Base-by-base conservation (phyloP, 2,329 filamentous ascomycete species). In the Epichloe hybrida region DNA sequence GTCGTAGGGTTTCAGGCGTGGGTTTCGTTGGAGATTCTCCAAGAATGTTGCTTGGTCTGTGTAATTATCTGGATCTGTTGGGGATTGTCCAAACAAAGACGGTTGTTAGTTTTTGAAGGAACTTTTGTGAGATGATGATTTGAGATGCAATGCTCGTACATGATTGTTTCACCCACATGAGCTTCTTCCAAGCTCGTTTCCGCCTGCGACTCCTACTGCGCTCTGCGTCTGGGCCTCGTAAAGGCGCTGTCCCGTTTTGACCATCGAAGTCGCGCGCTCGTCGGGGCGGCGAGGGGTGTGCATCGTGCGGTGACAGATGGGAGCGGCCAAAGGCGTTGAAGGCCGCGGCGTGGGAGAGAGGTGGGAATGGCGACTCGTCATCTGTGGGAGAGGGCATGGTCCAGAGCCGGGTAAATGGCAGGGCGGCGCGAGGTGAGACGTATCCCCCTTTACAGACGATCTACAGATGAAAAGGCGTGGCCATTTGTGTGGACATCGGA, bases 1-100 rank as follows among this genome's bases (percentile, higher is more conserved):
- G 62, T 97, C 90, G 67, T 98, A 98, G 0, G 91, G 91, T 57
- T 93, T 85, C 49, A 97, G 78, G 40, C 90, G 83, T 4, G 91
- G 91, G 65, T 98, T 98, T 46, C 90, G 81, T 67, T 98, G 91
- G 17, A 98, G 80, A 60, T 95, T 89, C 63, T 96, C 91, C 57
- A 98, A 83, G 61, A 98, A 98, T 1, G 93, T 97, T 53, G 88
- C 87, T 64, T 93, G 89, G 64, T 98, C 93, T 40, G 93, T 97
- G 65, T 97, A 97, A 67, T 98, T 98, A 67, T 98, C 93, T n/a
- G 93, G 90, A 64, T 94, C 88, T 90, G 49, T 45, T 39, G 6
- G 8, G 21, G n/a, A 31, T 31, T 31, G 27, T 31, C 8, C 27
- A 23, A 46, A 12, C 12, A 27, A 21, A 13, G 7, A 46, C 11